A percentile compares a stretch with the other conserved stretches of the same genome.
phyloP scores from a whole-genome alignment of 1,284 basidiomycete genomes.

The Moniliophthora roreri region DNA sequence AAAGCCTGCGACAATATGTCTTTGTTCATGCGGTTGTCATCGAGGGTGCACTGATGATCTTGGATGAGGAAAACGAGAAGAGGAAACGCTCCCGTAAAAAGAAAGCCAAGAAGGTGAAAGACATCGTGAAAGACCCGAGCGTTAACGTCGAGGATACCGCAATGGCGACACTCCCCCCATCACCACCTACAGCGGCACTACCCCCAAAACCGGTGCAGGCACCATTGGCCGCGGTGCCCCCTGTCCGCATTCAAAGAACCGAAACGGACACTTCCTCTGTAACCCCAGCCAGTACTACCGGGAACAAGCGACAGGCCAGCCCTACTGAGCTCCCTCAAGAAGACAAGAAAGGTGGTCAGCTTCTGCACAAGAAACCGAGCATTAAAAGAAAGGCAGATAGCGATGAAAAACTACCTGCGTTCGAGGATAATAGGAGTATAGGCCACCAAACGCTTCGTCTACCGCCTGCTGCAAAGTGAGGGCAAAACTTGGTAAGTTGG shows the following conservation, averaged over 20 bases:
- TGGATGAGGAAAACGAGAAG: slow-evolving; percentile 67
- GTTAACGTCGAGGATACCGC: no score
- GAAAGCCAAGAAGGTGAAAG: slow-evolving; percentile 8
- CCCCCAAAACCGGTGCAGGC: no score
- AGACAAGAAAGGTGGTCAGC: slow-evolving; percentile 53
- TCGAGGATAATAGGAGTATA: neutral
- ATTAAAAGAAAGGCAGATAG: slow-evolving; percentile 46
- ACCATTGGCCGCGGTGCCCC: neutral
- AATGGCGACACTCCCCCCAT: no score
- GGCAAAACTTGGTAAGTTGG: no score
- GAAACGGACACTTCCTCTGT: slow-evolving; percentile 21
- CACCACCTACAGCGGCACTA: no score
- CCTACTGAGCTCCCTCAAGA: slow-evolving; percentile 69
- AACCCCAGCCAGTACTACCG: slow-evolving; percentile 33
- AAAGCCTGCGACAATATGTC: slow-evolving; percentile 86
- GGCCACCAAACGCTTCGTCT: no score
- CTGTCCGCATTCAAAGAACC: slow-evolving; percentile 12
- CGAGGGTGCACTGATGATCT: slow-evolving; percentile 74
- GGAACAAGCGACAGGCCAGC: slow-evolving; percentile 60
- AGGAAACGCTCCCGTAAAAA: slow-evolving; percentile 25
- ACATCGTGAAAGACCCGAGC: neutral
- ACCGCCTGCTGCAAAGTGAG: no score
- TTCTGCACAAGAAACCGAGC: slow-evolving; percentile 66
- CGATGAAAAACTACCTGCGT: neutral
- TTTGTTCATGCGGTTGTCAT: slow-evolving; percentile 88